These are phyloP conservation scores for Amphichorda felina DNA, from an alignment of 2,329 filamentous ascomycete species.

Conservation along the genomic window DNA sequence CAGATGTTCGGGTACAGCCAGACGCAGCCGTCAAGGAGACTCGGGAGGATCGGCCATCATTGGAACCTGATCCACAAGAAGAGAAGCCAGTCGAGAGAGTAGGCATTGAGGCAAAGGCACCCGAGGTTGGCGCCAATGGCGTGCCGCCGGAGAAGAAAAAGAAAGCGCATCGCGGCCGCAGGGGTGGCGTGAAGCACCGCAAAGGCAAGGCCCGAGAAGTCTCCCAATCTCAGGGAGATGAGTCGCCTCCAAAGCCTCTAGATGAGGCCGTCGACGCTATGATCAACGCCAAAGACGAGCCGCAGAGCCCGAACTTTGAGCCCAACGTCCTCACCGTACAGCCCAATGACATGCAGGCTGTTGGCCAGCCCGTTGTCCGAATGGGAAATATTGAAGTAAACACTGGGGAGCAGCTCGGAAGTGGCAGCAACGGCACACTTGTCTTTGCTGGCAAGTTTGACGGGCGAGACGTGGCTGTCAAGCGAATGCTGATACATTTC, in stretches of 20 bases:
- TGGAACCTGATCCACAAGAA: too few species aligned
- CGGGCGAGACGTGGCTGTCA: conserved; percentile 85
- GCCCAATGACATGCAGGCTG: conserved; percentile 43
- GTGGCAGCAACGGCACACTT: conserved; percentile 92
- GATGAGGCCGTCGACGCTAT: conserved; percentile 51
- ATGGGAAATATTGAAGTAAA: conserved; percentile 56
- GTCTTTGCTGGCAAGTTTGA: conserved; percentile 94
- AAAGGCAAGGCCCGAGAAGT: conserved; percentile 42
- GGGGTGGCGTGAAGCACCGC: conserved; percentile 58
- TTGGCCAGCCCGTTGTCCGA: conserved; percentile 45
- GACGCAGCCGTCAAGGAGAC: too few species aligned
- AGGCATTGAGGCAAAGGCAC: neutral
- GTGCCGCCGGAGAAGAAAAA: conserved; percentile 44
- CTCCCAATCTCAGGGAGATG: conserved; percentile 37
- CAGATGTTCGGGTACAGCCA: too few species aligned
- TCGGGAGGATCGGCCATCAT: too few species aligned
- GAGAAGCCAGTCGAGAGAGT: neutral
- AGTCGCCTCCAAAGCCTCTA: conserved; percentile 29
- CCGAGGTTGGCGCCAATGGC: neutral
- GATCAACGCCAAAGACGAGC: conserved; percentile 39
- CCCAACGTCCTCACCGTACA: conserved; percentile 46
- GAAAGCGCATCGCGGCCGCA: conserved; percentile 58
- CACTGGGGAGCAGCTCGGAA: conserved; percentile 50
- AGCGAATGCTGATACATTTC: conserved; percentile 92
- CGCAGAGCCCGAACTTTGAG: conserved; percentile 32